Percentiles rank a stretch among this genome's conserved stretches.
These are phyloP conservation scores for Leccinum olivaceopallidum DNA, from an alignment of 768 basidiomycete genomes.

Conservation along the genomic window DNA sequence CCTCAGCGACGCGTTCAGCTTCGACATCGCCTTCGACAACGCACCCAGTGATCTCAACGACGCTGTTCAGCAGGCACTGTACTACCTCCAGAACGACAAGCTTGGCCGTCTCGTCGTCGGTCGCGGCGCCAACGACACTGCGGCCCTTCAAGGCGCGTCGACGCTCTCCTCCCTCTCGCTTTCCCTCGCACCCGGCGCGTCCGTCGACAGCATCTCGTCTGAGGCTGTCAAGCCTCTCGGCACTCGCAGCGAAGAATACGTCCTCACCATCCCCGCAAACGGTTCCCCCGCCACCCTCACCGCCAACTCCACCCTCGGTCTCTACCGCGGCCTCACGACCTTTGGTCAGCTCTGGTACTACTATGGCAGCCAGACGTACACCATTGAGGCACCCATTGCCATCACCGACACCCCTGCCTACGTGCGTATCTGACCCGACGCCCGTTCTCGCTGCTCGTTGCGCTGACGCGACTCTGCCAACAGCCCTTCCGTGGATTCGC, in stretches of 20 bases:
- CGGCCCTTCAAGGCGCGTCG: conserved; percentile 27
- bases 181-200: conserved; percentile 19
- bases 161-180: conserved; percentile 30
- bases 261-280: conserved; percentile 38
- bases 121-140: conserved; percentile 35
- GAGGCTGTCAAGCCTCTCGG: conserved; percentile 38
- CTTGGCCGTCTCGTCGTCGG: conserved; percentile 43
- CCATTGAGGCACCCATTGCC: conserved; percentile 38
- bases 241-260: conserved; percentile 46
- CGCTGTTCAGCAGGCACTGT: conserved; percentile 34
- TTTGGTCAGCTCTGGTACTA: conserved; percentile 57
- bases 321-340: conserved; percentile 55
- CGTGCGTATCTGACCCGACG: conserved; percentile 21
- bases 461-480: conserved; percentile 1
- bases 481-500: conserved; percentile 42
- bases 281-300: conserved; percentile 38
- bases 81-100: conserved; percentile 36
- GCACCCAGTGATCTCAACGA: conserved; percentile 36
- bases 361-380: conserved; percentile 35
- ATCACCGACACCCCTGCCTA: conserved; percentile 52
- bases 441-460: not conserved
- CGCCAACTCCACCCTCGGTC: conserved; percentile 49
- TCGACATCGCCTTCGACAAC: conserved; percentile 26
- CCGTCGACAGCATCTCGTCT: conserved; percentile 32
- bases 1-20: conserved; percentile 27